Base-by-base conservation (phyloP, 179 eudicot species). In the Sideroxylon spinosum region DNA sequence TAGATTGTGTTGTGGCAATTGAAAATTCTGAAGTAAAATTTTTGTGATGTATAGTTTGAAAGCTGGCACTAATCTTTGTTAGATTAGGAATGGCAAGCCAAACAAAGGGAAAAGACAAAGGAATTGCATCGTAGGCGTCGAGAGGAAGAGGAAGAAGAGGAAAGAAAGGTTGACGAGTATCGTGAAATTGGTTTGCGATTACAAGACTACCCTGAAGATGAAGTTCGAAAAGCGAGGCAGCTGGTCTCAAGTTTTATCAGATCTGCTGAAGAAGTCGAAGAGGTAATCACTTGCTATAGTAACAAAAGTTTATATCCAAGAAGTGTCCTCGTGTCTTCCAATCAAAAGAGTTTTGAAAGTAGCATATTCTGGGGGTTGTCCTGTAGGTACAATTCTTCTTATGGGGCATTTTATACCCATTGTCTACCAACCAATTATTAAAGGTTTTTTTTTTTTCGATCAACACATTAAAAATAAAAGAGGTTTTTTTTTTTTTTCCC, bases 191-290 rank as follows among this genome's bases (percentile, higher is more conserved):
- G 93, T 68, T 80, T 83, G 71, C 86, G 94, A 52, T 80, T 95
- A 76, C 91, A 88, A 82, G 86, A 64, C 50, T 93, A 86, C 89
- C 98, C 98, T 0, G 89, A 95, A 75, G 96, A 92, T 84, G 98
- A 95, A 17, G 87, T 92, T 75, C 79, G 57, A 63, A 86, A 86
- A 79, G 99, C 97, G 73, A 90, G 87, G 83, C 86, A 29, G 82
- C 78, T 95, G 86, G 97, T 95, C 65, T 80, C 99, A 7, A 91
- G 94, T 87, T 94, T 95, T 74, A 89, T 95, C 60, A 86, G 78
- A 84, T 88, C 99, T 49, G 99, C 91, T 83, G 99, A 95, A 86
- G 99, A 95, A 90, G 87, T 95, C 28, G 99, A 95, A 90, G 97
- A 91, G 98, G 99, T 95, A 87, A 78, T 69, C 28, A 46, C 68